These are phyloP conservation scores for Ceraceosorus guamensis DNA, from an alignment of 1,284 basidiomycete genomes.

Conservation along the genomic window DNA sequence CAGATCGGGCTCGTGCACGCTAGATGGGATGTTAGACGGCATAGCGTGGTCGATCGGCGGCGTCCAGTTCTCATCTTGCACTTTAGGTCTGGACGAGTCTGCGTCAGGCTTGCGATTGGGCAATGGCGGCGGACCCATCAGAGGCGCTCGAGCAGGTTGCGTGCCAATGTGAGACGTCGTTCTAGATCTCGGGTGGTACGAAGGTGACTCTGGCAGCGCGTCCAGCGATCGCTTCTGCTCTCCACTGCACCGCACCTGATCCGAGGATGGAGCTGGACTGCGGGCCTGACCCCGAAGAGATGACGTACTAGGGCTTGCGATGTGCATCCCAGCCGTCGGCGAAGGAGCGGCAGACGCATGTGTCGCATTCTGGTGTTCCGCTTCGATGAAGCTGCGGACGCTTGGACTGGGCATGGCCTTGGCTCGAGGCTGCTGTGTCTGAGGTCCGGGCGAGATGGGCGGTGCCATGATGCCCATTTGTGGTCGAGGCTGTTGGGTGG, in stretches of 20 bases:
- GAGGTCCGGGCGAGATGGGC: not conserved
- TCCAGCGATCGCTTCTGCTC: too few species aligned
- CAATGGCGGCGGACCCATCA: not conserved
- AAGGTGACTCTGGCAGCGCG: too few species aligned
- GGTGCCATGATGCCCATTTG: not conserved
- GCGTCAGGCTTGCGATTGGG: not conserved
- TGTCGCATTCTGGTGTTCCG: too few species aligned
- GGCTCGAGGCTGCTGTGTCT: conserved; percentile 4
- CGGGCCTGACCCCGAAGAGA: too few species aligned
- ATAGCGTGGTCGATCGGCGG: not conserved
- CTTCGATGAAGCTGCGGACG: not conserved
- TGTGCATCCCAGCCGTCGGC: too few species aligned
- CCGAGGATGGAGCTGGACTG: too few species aligned
- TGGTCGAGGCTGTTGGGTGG: not conserved
- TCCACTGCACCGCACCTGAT: too few species aligned
- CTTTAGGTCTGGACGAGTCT: not conserved
- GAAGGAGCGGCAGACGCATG: too few species aligned
- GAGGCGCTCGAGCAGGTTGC: not conserved
- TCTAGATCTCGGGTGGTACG: too few species aligned
- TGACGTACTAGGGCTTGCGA: too few species aligned
- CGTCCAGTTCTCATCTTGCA: not conserved
- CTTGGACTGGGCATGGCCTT: conserved; percentile 8
- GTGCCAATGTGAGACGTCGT: not conserved
- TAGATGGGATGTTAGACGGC: not conserved
- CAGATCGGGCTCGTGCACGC: not conserved